Conservation (phyloP, 2,329 filamentous ascomycete genomes). For the Trichoderma aggressivum region DNA sequence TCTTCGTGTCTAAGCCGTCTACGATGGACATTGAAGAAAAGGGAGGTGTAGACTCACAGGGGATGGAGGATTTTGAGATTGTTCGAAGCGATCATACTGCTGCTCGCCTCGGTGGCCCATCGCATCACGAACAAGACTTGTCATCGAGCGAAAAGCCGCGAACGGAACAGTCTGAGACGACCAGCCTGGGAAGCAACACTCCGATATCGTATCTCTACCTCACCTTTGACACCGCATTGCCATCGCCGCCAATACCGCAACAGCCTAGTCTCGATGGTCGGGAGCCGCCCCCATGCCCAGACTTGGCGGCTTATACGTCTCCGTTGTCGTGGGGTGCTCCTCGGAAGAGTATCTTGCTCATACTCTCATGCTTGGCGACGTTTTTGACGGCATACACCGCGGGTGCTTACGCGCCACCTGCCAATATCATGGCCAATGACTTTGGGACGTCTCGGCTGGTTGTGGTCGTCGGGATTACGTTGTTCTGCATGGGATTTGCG, state of each 20-base stretch:
- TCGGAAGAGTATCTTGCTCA: conserved; percentile 68
- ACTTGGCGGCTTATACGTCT: conserved; percentile 63
- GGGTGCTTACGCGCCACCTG: conserved; percentile 72
- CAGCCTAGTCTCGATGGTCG: conserved; percentile 24
- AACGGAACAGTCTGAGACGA: not conserved
- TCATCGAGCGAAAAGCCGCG: conserved; percentile 5
- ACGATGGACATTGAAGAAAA: conserved; percentile 1
- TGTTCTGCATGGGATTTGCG: conserved; percentile 77
- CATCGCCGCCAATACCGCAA: conserved; percentile 27
- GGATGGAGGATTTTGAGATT: not conserved
- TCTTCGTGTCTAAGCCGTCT: not conserved
- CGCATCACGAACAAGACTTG: not conserved
- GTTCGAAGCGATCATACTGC: not conserved
- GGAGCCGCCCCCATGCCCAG: conserved; percentile 55
- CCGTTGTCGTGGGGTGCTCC: conserved; percentile 70
- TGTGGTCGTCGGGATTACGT: conserved; percentile 71
- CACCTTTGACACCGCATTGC: conserved; percentile 39
- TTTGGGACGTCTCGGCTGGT: conserved; percentile 64
- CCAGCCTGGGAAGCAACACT: conserved; percentile 19
- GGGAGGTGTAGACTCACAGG: not conserved
- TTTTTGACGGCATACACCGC: conserved; percentile 76
- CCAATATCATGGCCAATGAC: conserved; percentile 60
- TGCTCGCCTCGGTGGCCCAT: not conserved
- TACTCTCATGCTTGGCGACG: conserved; percentile 73
- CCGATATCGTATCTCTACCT: conserved; percentile 41